These are phyloP conservation scores for Mallotus japonicus DNA, from an alignment of 441 rosid species.

Conservation along the genomic window DNA sequence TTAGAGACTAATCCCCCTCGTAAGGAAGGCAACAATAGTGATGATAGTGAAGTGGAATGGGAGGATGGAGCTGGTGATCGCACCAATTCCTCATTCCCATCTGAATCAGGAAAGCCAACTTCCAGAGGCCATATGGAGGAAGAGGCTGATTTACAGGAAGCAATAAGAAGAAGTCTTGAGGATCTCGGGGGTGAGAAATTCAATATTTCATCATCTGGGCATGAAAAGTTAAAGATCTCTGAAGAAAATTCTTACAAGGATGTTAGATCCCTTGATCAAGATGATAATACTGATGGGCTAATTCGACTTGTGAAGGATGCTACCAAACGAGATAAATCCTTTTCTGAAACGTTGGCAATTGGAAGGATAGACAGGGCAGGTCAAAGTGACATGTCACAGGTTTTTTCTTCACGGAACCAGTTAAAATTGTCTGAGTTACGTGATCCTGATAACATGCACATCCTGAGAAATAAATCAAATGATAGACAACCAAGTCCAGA, in stretches of 20 bases:
- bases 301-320: slow-evolving; percentile 26
- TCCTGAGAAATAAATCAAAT: slow-evolving; percentile 24
- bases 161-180: slow-evolving; percentile 79
- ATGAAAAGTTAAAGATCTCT: slow-evolving; percentile 22
- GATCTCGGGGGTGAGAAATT: slow-evolving; percentile 41
- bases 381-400: slow-evolving; percentile 28
- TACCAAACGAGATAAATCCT: slow-evolving; percentile 28
- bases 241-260: slow-evolving; percentile 30
- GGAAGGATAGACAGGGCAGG: slow-evolving; percentile 27
- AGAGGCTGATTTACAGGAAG: slow-evolving; percentile 84
- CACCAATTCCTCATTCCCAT: slow-evolving; percentile 26
- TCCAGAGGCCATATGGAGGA: slow-evolving; percentile 73
- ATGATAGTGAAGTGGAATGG: slow-evolving; percentile 68
- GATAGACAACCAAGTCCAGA: slow-evolving; percentile 26
- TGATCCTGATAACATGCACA: slow-evolving; percentile 27
- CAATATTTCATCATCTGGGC: slow-evolving; percentile 23
- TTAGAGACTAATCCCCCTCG: slow-evolving; percentile 33
- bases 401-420: slow-evolving; percentile 28
- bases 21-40: slow-evolving; percentile 35
- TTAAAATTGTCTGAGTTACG: slow-evolving; percentile 27
- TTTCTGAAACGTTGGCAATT: slow-evolving; percentile 28
- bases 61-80: slow-evolving; percentile 50
- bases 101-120: slow-evolving; percentile 35
- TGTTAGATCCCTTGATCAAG: slow-evolving; percentile 23
- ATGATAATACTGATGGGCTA: slow-evolving; percentile 30